phyloP scores from a whole-genome alignment of 768 basidiomycete species.

The Leccinum subtestaceum region DNA sequence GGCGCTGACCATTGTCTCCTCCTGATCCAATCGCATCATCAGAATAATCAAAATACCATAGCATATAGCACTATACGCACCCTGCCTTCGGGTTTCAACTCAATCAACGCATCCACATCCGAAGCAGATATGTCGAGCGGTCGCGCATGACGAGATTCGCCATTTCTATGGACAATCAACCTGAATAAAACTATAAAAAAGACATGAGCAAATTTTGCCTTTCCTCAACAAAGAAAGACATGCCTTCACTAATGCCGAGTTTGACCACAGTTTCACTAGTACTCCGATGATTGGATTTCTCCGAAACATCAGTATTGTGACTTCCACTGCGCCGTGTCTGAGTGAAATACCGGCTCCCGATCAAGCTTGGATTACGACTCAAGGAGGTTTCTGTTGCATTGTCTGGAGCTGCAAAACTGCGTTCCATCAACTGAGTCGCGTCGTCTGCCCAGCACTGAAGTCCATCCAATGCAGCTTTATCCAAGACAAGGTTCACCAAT shows the following conservation, averaged over 20 bases:
- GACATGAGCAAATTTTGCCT: not conserved
- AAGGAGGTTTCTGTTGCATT: constrained; percentile 31
- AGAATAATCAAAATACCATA: not conserved
- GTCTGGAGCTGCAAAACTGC: constrained; percentile 25
- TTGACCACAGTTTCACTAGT: constrained; percentile 49
- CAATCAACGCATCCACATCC: constrained; percentile 60
- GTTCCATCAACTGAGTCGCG: constrained; percentile 66
- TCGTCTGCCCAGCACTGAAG: constrained; percentile 91
- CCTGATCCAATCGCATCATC: constrained; percentile 37
- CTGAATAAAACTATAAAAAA: constrained; percentile 37
- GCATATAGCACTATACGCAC: constrained; percentile 36
- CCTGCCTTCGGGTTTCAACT: constrained; percentile 70
- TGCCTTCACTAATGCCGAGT: constrained; percentile 46
- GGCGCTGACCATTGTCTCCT: constrained; percentile 66
- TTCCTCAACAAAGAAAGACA: not conserved
- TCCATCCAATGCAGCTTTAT: constrained; percentile 67
- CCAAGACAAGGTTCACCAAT: constrained; percentile 55
- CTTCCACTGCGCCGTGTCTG: constrained; percentile 39
- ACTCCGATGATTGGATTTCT: constrained; percentile 18
- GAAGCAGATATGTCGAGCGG: constrained; percentile 60
- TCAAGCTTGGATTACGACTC: constrained; percentile 61
- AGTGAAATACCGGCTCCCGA: constrained; percentile 77
- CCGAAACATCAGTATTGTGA: constrained; percentile 37
- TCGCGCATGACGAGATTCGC: constrained; percentile 27
- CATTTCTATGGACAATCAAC: constrained; percentile 48